Conservation (phyloP, 1,284 basidiomycete genomes). For the Ceratobasidium sp. region DNA sequence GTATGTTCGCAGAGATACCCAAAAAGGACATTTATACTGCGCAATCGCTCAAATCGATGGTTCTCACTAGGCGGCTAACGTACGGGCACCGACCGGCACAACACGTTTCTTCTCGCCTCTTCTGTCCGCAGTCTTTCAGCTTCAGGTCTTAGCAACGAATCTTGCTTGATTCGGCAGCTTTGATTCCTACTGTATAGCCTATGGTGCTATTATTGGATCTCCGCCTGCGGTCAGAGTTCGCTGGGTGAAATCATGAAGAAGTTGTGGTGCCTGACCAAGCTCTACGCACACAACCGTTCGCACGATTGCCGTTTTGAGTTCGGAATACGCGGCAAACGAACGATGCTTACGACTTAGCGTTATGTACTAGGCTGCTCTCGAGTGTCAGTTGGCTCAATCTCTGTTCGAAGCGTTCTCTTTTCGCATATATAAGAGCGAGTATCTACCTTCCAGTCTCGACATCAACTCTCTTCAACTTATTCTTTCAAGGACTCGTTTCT, state of each 20-base stretch:
- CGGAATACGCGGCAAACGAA: not conserved
- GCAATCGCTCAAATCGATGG: not conserved
- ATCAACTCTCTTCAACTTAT: conserved; percentile 29
- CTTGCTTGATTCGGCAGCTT: not conserved
- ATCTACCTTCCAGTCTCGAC: conserved; percentile 6
- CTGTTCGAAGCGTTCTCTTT: not conserved
- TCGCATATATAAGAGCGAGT: conserved; percentile 21
- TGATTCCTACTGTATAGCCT: not conserved
- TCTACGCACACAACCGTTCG: not conserved
- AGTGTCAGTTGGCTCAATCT: not conserved
- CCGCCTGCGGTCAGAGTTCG: not conserved
- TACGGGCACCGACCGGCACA: not conserved
- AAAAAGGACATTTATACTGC: not conserved
- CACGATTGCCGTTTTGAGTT: not conserved
- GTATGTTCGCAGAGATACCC: not conserved
- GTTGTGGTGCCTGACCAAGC: not conserved
- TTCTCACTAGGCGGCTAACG: not conserved
- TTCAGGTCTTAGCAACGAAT: not conserved
- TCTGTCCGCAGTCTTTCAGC: conserved; percentile 24
- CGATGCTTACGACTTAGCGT: not conserved
- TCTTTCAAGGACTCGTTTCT: not conserved
- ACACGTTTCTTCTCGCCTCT: conserved; percentile 31
- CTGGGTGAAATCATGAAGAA: conserved; percentile 3
- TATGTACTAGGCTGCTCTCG: not conserved
- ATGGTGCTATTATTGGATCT: conserved; percentile 1